These are phyloP conservation scores for grape (Vitis vinifera) DNA, from an alignment of 164 flowering plant species.

Conservation along the genomic window ASM3070453v1 NC_081808.1:23556501-23557000, in stretches of 20 bases:
- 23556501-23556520: not conserved
- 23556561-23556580: not conserved
- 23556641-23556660: not conserved
- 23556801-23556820: too few relatives aligned
- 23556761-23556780: too few relatives aligned
- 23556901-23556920: too few relatives aligned
- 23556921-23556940: too few relatives aligned
- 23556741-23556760: not conserved
- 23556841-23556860: too few relatives aligned
- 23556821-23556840: too few relatives aligned
- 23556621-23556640: not conserved
- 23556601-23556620: not conserved
- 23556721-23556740: not conserved
- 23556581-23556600: not conserved
- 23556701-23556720: not conserved
- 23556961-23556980: too few relatives aligned
- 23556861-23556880: too few relatives aligned
- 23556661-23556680: not conserved
- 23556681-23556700: not conserved
- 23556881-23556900: too few relatives aligned
- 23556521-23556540: not conserved
- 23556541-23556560: not conserved
- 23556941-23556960: too few relatives aligned
- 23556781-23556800: too few relatives aligned
- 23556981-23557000: too few relatives aligned